Conservation (phyloP, 1,284 basidiomycete genomes). For the Cutaneotrichosporon cavernicola region DNA sequence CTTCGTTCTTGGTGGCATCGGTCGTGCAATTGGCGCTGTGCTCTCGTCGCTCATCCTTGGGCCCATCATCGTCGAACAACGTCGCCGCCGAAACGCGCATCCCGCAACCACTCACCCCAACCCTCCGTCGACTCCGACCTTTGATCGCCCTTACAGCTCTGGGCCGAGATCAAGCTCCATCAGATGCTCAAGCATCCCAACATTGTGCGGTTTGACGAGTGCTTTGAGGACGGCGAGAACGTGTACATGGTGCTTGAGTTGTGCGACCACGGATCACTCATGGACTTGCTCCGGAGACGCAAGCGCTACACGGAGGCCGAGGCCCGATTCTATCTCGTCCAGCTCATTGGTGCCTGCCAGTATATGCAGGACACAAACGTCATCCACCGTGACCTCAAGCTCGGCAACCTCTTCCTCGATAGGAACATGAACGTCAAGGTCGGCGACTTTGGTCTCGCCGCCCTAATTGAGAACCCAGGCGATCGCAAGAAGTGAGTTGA, state of each 20-base stretch:
- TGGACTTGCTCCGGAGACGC: conserved; percentile 88
- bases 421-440: conserved; percentile 91
- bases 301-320: conserved; percentile 90
- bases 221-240: conserved; percentile 92
- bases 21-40: conserved; percentile 11
- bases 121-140: background rate
- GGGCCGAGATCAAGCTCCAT: conserved; percentile 98
- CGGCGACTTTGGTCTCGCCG: conserved; percentile 95
- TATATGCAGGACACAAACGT: conserved; percentile 95
- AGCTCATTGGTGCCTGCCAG: conserved; percentile 90
- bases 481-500: conserved; percentile 80
- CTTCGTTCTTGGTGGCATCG: background rate
- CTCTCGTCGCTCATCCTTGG: background rate
- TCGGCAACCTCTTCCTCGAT: conserved; percentile 94
- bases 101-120: background rate
- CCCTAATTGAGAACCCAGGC: conserved; percentile 91
- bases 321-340: conserved; percentile 86
- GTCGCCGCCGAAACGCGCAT: background rate
- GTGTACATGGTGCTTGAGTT: conserved; percentile 97
- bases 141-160: conserved; percentile 61
- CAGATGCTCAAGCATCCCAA: conserved; percentile 87
- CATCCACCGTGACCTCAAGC: conserved; percentile 93
- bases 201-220: conserved; percentile 87
- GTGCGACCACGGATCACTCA: conserved; percentile 72
- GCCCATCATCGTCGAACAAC: background rate